These are phyloP conservation scores for Crassisporium funariophilum DNA, from an alignment of 768 basidiomycete genomes.

Conservation along the genomic window DNA sequence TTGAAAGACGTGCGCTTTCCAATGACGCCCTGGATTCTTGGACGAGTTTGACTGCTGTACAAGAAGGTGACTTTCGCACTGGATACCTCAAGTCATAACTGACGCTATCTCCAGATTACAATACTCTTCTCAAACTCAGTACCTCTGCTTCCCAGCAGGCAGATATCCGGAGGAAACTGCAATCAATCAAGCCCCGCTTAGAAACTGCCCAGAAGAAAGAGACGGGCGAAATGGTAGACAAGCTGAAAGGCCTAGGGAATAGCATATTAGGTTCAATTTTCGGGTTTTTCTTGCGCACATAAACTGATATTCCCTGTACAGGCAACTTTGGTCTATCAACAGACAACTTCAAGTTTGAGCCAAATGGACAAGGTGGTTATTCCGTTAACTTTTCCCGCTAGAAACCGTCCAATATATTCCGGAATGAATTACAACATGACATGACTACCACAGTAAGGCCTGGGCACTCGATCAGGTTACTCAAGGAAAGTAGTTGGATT, in stretches of 20 bases:
- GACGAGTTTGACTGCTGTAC: constrained; percentile 78
- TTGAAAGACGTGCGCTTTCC: constrained; percentile 85
- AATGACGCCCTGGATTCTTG: constrained; percentile 83
- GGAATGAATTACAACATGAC: not conserved
- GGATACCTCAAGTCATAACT: not conserved
- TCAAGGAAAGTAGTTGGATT: constrained; percentile 45
- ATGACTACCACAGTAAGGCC: not conserved
- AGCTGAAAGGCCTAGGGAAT: constrained; percentile 92
- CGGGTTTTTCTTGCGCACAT: not conserved
- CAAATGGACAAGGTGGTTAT: constrained; percentile 95
- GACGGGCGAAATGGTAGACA: constrained; percentile 88
- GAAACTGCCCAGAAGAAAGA: constrained; percentile 82
- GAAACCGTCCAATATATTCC: constrained; percentile 17
- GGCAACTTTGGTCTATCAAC: constrained; percentile 94
- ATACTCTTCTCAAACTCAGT: constrained; percentile 63
- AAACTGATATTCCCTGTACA: constrained; percentile 31
- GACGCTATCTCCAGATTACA: constrained; percentile 63
- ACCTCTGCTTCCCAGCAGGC: constrained; percentile 50
- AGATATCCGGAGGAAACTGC: constrained; percentile 52
- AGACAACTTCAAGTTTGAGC: constrained; percentile 95
- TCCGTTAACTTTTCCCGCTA: constrained; percentile 81
- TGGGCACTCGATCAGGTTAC: constrained; percentile 2
- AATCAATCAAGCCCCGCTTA: constrained; percentile 62
- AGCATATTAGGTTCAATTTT: constrained; percentile 70
- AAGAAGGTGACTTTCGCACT: constrained; percentile 63